These are phyloP conservation scores for Leccinum olivaceopallidum DNA, from an alignment of 768 basidiomycete species.

Conservation along the genomic window DNA sequence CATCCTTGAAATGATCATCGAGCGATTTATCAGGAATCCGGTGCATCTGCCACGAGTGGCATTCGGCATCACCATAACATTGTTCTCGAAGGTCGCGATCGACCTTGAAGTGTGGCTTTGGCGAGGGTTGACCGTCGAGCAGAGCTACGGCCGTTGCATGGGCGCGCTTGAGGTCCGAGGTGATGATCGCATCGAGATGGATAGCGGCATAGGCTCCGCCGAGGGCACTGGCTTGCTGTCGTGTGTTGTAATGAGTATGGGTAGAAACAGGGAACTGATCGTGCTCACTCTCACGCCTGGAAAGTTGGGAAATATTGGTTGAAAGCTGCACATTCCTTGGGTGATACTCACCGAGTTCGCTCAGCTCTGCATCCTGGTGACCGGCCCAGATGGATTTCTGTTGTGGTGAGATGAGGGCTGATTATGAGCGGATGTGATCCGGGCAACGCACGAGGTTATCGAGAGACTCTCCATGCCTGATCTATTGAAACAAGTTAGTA, in stretches of 20 bases:
- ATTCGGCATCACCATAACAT: conserved; percentile 70
- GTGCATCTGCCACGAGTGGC: conserved; percentile 25
- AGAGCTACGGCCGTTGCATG: conserved; percentile 60
- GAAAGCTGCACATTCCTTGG: neutral
- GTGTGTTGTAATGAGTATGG: neutral
- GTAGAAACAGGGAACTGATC: neutral
- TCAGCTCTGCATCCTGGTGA: conserved; percentile 70
- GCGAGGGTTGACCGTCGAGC: conserved; percentile 45
- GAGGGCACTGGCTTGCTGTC: conserved; percentile 67
- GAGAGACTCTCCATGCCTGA: conserved; percentile 76
- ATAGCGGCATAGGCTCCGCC: conserved; percentile 50
- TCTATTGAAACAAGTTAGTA: conserved; percentile 35
- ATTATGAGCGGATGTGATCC: neutral
- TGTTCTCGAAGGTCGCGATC: conserved; percentile 65
- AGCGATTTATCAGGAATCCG: conserved; percentile 32
- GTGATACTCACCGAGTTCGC: conserved; percentile 62
- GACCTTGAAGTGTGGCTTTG: conserved; percentile 47
- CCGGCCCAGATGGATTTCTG: conserved; percentile 69
- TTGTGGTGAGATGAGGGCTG: neutral
- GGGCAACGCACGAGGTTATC: conserved; percentile 61
- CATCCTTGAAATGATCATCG: conserved; percentile 51
- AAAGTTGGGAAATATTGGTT: conserved; percentile 4
- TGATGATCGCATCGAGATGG: conserved; percentile 56
- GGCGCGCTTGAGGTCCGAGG: conserved; percentile 69
- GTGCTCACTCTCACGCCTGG: conserved; percentile 55